These are phyloP conservation scores for Penicillium paradoxum DNA, from an alignment of 495 filamentous ascomycete species.

Conservation along the genomic window DNA sequence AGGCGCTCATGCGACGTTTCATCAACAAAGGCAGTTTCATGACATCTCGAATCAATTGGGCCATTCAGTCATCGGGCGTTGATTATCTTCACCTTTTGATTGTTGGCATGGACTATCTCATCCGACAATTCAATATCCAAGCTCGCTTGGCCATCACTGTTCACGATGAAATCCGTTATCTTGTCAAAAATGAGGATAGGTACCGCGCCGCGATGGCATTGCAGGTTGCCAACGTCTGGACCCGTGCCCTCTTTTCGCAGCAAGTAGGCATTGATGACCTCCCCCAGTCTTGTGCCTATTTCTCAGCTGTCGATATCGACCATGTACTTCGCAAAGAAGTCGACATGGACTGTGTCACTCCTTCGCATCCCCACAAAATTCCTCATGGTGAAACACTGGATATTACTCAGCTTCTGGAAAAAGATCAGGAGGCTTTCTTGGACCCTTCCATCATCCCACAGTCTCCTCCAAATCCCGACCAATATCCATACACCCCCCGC, in stretches of 20 bases:
- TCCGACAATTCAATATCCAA: slow-evolving; percentile 74
- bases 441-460: slow-evolving; percentile 56
- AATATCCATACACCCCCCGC: slow-evolving; percentile 63
- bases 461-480: slow-evolving; percentile 47
- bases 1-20: slow-evolving; percentile 82
- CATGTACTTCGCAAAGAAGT: slow-evolving; percentile 93
- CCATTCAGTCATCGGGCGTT: slow-evolving; percentile 93
- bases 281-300: slow-evolving; percentile 89
- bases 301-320: slow-evolving; percentile 93
- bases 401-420: slow-evolving; percentile 67
- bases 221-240: slow-evolving; percentile 95
- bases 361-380: slow-evolving; percentile 73
- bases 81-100: slow-evolving; percentile 97
- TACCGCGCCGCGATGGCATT: slow-evolving; percentile 87
- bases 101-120: slow-evolving; percentile 90
- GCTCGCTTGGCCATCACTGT: slow-evolving; percentile 90
- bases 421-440: slow-evolving; percentile 57
- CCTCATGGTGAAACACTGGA: slow-evolving; percentile 81
- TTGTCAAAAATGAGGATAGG: slow-evolving; percentile 79
- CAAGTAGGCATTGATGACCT: slow-evolving; percentile 95
- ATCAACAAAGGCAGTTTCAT: slow-evolving; percentile 89
- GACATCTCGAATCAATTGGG: slow-evolving; percentile 97
- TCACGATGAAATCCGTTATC: slow-evolving; percentile 95
- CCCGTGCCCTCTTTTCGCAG: slow-evolving; percentile 91
- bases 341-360: slow-evolving; percentile 94